Evolutionary conservation across 768 basidiomycete genomes (phyloP), one percentile per base, ranked within the genome.

Genomic region (Guyanaporus albipodus): DNA sequence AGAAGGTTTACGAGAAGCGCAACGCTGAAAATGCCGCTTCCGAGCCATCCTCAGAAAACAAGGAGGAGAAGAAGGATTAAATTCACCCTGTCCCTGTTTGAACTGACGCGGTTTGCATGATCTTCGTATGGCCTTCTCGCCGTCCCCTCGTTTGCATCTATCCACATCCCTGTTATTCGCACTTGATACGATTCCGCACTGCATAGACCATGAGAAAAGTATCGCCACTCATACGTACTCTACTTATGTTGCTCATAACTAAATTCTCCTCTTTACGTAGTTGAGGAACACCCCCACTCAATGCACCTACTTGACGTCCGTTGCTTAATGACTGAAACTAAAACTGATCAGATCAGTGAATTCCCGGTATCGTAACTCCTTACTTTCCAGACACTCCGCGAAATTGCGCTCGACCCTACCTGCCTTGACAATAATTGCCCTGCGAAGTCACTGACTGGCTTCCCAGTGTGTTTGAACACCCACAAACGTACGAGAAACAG

Each of bases 1-100:
- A 95, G 71, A 95, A 93, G 84, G 83, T 91, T 12, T 93, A 94
- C 66, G 91, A 93, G 78, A 95, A 95, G 80, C 82, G 86, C 48
- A 81, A 79, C 56, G 85, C 87, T 23, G 88, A 91, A 70, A 78
- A 76, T 53, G 71, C 65, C 31, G 63, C 78, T 17, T 71, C 77
- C 18, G 46, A 75, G 72, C 49, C 71, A 66, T 39, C 60, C 66
- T 28, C 67, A 7, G 67, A 72, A 60, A 69, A 70, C 61, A 76
- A 74, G 55, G 69, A 83, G 58, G 85, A 91, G 74, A 90, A 91
- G 86, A 91, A 91, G 73, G 85, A 92, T 61, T 90, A 83, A 77
- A 52, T 48, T 33, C 14, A 32, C 12, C 15, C 17, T 6, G 6
- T 32, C 6, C n/a, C 15, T 11, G 10, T n/a, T 32, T 12, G 27